Percentiles rank a stretch among this genome's conserved stretches.
Conservation (phyloP, 768 basidiomycete species). For the Tremella fuciformis region DNA sequence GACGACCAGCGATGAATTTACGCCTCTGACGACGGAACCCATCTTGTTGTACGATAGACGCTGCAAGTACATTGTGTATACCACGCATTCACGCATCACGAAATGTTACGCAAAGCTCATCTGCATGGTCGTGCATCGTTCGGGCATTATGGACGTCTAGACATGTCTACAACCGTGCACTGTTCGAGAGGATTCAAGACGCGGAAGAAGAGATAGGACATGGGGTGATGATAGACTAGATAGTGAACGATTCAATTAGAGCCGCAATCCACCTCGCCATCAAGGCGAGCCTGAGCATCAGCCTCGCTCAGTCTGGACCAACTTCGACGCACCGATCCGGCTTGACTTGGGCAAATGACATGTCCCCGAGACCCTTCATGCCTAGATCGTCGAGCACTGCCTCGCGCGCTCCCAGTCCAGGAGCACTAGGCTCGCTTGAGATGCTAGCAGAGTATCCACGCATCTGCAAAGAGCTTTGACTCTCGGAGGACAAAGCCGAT, state of each 20-base stretch:
- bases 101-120: too few relatives aligned
- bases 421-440: slow-evolving; percentile 15
- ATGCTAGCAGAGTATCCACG: slow-evolving; percentile 26
- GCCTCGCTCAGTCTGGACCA: not conserved
- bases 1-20: not conserved
- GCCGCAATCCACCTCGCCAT: slow-evolving; percentile 40
- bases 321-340: slow-evolving; percentile 36
- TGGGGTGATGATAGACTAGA: slow-evolving; percentile 3
- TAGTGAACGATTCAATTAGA: slow-evolving; percentile 33
- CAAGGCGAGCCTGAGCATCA: slow-evolving; percentile 26
- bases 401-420: slow-evolving; percentile 16
- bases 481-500: not conserved
- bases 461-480: slow-evolving; percentile 13
- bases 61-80: too few relatives aligned
- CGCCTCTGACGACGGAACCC: too few relatives aligned
- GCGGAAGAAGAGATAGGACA: too few relatives aligned
- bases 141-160: too few relatives aligned
- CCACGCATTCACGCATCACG: too few relatives aligned
- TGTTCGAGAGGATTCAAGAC: too few relatives aligned
- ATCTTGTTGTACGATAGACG: too few relatives aligned
- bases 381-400: slow-evolving; percentile 42
- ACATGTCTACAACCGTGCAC: too few relatives aligned
- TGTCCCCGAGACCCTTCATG: slow-evolving; percentile 40
- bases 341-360: slow-evolving; percentile 32
- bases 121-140: too few relatives aligned